These are phyloP conservation scores for Ophiocordyceps robertsii DNA, from an alignment of 2,329 filamentous ascomycete genomes.

Conservation along the genomic window DNA sequence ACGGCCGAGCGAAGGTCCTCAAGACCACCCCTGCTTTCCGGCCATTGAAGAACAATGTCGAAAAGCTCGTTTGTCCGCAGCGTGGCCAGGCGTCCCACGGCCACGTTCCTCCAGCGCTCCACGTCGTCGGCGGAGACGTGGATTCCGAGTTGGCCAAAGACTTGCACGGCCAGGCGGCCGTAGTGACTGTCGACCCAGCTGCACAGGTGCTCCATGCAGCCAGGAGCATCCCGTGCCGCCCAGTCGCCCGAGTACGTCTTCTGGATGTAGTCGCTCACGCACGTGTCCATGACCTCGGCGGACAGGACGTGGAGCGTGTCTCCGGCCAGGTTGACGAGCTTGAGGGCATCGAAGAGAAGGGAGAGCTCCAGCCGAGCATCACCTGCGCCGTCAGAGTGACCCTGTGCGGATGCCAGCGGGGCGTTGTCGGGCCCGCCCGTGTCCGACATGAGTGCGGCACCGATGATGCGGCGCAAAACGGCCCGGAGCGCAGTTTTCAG, in stretches of 20 bases:
- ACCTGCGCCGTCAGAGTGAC: slow-evolving; percentile 13
- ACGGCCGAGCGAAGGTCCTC: slow-evolving; percentile 62
- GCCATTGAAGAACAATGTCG: slow-evolving; percentile 68
- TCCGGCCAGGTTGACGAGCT: slow-evolving; percentile 53
- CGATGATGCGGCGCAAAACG: slow-evolving; percentile 40
- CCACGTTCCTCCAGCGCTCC: slow-evolving; percentile 58
- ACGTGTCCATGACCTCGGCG: slow-evolving; percentile 54
- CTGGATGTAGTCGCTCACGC: slow-evolving; percentile 50
- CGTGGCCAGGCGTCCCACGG: slow-evolving; percentile 52
- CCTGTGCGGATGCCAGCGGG: slow-evolving; percentile 7
- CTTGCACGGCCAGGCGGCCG: slow-evolving; percentile 48
- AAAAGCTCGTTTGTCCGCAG: slow-evolving; percentile 61
- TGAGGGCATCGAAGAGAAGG: slow-evolving; percentile 42
- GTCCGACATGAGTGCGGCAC: slow-evolving; percentile 25
- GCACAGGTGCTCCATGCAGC: slow-evolving; percentile 44
- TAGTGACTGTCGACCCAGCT: slow-evolving; percentile 59
- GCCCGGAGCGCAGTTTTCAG: slow-evolving; percentile 39
- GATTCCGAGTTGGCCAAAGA: slow-evolving; percentile 35
- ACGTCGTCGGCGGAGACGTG: slow-evolving; percentile 41
- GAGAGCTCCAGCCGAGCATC: slow-evolving; percentile 37
- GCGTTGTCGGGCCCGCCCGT: background rate
- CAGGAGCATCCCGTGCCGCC: slow-evolving; percentile 17
- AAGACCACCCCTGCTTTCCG: slow-evolving; percentile 54
- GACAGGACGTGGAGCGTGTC: slow-evolving; percentile 58
- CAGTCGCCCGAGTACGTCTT: slow-evolving; percentile 52